phyloP scores from a whole-genome alignment of 2,329 filamentous ascomycete genomes.

The Colletotrichum higginsianum region DNA sequence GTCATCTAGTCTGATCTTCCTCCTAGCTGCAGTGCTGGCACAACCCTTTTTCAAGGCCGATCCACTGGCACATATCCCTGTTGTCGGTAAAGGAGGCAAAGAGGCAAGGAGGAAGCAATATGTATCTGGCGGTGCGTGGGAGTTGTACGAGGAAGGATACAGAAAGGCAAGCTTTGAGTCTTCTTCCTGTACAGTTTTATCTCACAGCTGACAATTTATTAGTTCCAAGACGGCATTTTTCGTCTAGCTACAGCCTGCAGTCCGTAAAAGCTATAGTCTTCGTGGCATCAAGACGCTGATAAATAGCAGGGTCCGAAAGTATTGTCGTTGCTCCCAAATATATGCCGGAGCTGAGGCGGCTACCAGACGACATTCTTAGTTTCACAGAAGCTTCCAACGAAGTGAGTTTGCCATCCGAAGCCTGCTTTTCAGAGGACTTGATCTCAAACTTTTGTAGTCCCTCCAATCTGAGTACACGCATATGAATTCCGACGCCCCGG shows the following conservation, averaged over 20 bases:
- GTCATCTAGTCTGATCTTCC: no score
- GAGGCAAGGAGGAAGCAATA: slow-evolving; percentile 48
- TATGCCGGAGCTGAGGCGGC: slow-evolving; percentile 49
- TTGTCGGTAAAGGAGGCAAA: slow-evolving; percentile 45
- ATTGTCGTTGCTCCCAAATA: slow-evolving; percentile 51
- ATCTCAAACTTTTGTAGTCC: background rate
- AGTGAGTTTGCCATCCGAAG: background rate
- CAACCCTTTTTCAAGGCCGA: slow-evolving; percentile 18
- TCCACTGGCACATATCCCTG: slow-evolving; percentile 43
- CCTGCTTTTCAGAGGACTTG: background rate
- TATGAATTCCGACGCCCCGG: slow-evolving; percentile 44
- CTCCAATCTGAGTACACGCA: slow-evolving; percentile 54
- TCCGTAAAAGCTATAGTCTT: no score
- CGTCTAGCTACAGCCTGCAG: background rate
- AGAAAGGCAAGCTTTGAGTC: slow-evolving; percentile 44
- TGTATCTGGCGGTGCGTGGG: slow-evolving; percentile 39
- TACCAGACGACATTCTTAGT: slow-evolving; percentile 51
- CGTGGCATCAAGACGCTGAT: background rate
- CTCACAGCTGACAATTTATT: no score
- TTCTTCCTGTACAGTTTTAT: background rate
- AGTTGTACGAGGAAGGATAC: slow-evolving; percentile 50
- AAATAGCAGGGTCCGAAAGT: slow-evolving; percentile 32
- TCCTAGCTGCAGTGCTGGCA: no score
- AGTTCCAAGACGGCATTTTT: slow-evolving; percentile 52
- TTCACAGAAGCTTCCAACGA: slow-evolving; percentile 44